Conservation (phyloP, 2,329 filamentous ascomycete genomes). For the Tolypocladium capitatum region DNA sequence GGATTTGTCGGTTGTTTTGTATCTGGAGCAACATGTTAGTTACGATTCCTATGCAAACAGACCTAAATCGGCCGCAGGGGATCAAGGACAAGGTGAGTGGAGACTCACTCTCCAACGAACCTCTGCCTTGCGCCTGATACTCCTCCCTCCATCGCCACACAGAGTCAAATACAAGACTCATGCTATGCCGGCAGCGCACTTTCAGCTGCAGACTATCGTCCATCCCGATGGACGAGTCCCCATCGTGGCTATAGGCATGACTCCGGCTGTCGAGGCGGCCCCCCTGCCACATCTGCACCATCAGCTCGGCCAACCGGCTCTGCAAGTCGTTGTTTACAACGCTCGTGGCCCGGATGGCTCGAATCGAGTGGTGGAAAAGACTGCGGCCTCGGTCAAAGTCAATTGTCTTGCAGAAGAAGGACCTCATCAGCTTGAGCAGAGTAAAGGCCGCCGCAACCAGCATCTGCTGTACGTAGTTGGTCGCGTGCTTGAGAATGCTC, state of each 20-base stretch:
- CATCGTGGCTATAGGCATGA: slow-evolving; percentile 34
- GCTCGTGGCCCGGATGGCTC: slow-evolving; percentile 57
- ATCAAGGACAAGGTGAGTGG: not conserved
- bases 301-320: slow-evolving; percentile 68
- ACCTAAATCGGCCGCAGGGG: not conserved
- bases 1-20: slow-evolving; percentile 80
- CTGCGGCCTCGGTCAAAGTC: slow-evolving; percentile 54
- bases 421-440: slow-evolving; percentile 64
- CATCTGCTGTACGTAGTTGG: slow-evolving; percentile 75
- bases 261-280: slow-evolving; percentile 38
- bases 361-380: slow-evolving; percentile 59
- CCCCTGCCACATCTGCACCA: slow-evolving; percentile 76
- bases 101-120: slow-evolving; percentile 54
- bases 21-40: slow-evolving; percentile 27
- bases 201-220: slow-evolving; percentile 67
- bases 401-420: slow-evolving; percentile 60
- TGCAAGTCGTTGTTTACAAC: slow-evolving; percentile 68
- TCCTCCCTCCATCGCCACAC: slow-evolving; percentile 80
- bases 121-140: slow-evolving; percentile 57
- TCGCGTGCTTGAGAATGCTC: slow-evolving; percentile 50
- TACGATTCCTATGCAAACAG: not conserved
- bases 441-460: slow-evolving; percentile 69
- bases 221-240: slow-evolving; percentile 35
- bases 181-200: slow-evolving; percentile 72
- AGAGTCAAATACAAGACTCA: slow-evolving; percentile 74